Percentiles rank a stretch among this genome's conserved stretches.
Evolutionary conservation across 768 basidiomycete species (phyloP).

Genomic region (Calocera viscosa): DNA sequence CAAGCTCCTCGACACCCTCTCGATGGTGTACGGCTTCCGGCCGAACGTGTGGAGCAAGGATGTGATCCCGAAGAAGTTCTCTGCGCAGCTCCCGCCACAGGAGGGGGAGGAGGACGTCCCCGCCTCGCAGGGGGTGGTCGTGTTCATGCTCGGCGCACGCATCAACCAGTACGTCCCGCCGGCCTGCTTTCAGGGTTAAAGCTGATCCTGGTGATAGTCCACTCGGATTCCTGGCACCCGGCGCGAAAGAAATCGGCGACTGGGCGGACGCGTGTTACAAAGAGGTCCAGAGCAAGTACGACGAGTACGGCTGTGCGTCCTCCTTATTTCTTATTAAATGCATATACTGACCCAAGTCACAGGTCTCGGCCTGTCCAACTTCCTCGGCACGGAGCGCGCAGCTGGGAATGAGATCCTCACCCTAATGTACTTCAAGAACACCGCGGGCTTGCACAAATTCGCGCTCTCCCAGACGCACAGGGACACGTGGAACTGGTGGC

Average conservation of each 20-base stretch:
- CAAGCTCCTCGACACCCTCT: neutral
- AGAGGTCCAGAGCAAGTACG: neutral
- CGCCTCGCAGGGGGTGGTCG: neutral
- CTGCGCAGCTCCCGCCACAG: neutral
- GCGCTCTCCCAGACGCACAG: neutral
- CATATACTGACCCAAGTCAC: neutral
- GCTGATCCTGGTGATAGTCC: neutral
- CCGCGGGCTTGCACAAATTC: neutral
- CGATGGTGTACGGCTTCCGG: neutral
- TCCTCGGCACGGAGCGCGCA: neutral
- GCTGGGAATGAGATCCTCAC: neutral
- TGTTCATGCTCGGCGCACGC: neutral
- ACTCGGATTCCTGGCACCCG: neutral
- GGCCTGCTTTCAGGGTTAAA: no score
- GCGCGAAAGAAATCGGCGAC: neutral
- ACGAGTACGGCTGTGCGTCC: neutral
- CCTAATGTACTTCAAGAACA: neutral
- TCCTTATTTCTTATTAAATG: neutral
- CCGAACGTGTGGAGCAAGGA: neutral
- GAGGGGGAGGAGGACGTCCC: neutral
- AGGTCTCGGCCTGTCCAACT: neutral
- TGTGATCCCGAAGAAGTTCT: neutral
- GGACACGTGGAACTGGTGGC: neutral
- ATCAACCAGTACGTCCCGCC: neutral
- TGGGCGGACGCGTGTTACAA: neutral